Percentiles rank a stretch among this genome's conserved stretches.
phyloP scores from a whole-genome alignment of 2,329 filamentous ascomycete species.

The Cryphonectria japonica region DNA sequence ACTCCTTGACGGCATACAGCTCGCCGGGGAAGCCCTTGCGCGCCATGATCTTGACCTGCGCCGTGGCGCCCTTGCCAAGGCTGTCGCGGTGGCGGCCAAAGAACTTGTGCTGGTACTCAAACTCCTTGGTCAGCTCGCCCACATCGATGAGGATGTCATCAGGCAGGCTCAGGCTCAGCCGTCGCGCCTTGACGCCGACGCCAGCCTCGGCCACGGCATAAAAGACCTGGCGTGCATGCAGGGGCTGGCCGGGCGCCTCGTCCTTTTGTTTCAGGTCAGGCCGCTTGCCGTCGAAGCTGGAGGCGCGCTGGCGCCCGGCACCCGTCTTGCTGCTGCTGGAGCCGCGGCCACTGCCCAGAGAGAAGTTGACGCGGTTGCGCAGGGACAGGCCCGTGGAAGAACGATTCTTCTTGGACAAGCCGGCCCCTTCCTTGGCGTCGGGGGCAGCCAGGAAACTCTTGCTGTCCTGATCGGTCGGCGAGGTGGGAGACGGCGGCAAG shows the following conservation, averaged over 20 bases:
- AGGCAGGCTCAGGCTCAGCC: conserved; percentile 73
- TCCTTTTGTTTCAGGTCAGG: conserved; percentile 32
- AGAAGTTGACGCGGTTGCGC: conserved; percentile 54
- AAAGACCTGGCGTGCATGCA: conserved; percentile 33
- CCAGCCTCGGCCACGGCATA: conserved; percentile 65
- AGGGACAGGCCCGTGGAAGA: conserved; percentile 55
- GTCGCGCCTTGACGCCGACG: conserved; percentile 77
- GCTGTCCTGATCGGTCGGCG: conserved; percentile 37
- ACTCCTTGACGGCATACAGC: conserved; percentile 86
- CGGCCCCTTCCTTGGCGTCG: conserved; percentile 46
- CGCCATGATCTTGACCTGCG: conserved; percentile 80
- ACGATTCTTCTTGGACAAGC: conserved; percentile 52
- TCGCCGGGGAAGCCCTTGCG: conserved; percentile 68
- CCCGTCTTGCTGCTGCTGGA: conserved; percentile 33
- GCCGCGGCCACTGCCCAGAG: conserved; percentile 35
- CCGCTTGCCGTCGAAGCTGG: conserved; percentile 52
- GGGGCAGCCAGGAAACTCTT: conserved; percentile 41
- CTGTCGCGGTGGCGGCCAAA: conserved; percentile 74
- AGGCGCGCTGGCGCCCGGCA: conserved; percentile 44
- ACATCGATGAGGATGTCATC: conserved; percentile 76
- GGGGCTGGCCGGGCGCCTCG: conserved; percentile 34
- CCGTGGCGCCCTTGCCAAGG: conserved; percentile 81
- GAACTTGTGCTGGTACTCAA: conserved; percentile 70
- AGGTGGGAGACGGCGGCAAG: conserved; percentile 55
- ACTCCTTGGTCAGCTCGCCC: conserved; percentile 70